Evolutionary conservation across 352 stramenopile species (phyloP).

Genomic region (Globisporangium viniferum): DNA sequence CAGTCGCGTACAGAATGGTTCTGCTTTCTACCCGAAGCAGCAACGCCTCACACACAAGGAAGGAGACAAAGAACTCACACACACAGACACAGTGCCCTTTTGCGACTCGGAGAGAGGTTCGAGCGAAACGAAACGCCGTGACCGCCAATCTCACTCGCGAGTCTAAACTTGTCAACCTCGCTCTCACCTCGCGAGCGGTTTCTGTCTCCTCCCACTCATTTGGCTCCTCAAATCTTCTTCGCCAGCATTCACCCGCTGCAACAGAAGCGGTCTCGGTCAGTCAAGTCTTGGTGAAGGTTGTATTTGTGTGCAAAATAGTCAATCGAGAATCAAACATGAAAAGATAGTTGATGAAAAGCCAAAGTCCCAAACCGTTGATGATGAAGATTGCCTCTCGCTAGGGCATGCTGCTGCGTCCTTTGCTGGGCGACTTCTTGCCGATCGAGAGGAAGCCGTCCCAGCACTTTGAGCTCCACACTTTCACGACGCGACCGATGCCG

Average conservation of each 20-base stretch:
- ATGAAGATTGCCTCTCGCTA: conserved; percentile 1
- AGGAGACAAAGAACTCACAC: background rate
- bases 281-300: background rate
- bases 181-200: background rate
- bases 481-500: conserved; percentile 25
- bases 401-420: conserved; percentile 10
- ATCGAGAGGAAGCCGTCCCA: conserved; percentile 10
- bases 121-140: background rate
- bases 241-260: no score
- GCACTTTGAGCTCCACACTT: conserved; percentile 16
- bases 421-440: conserved; percentile 9
- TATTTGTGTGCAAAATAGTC: background rate
- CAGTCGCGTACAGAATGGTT: background rate
- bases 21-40: background rate
- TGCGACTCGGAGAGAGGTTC: no score
- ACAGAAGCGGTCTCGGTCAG: background rate
- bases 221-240: background rate
- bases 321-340: background rate
- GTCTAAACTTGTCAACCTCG: background rate
- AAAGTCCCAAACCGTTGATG: no score
- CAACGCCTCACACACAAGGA: background rate
- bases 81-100: no score
- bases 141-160: background rate
- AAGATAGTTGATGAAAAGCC: background rate
- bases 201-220: background rate